Evolutionary conservation across 352 stramenopile species (phyloP), one percentile per base, ranked within the genome.

Genomic region (Blastocystis sp.): DNA sequence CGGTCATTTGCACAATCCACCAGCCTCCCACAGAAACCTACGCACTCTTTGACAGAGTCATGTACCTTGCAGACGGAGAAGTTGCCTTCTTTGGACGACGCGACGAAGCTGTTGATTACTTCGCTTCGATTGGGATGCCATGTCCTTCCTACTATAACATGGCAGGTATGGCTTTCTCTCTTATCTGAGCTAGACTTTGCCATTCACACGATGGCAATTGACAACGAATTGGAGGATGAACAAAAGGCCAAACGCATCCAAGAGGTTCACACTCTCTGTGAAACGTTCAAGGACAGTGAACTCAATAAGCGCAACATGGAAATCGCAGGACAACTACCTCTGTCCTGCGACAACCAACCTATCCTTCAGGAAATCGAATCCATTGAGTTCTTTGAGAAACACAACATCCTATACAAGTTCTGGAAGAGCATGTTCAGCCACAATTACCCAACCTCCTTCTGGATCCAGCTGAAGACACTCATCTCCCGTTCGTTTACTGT

Each of bases 1-100:
- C 73, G 7, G 73, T 84, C 29, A 36, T 84, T 9, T 84, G 73
- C 38, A 84, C 73, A 1, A 84, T 84, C 36, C 73, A 84, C 38
- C 73, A 84, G 40, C 73, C 73, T 27, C 73, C 73, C 18, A 73
- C 54, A 11, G 73, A 84, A 42, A 73, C 59, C 14, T 84, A 73
- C 56, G 38, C 49, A n/a, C 36, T 84, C 6, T 84, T 84, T 42
- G 73, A 84, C 36, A 32, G 46, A 7, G 67, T 78, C 4, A 78
- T 78, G 67, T 78, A 78, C 38, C 67, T 78, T 27, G 67, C 67
- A 24, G 67, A 78, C 38, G 67, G 67, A 27, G 67, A 78, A n/a
- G 67, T 78, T 29, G 67, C 67, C 9, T 78, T 57, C 34, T 78
- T 78, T 21, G 67, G 67, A 18, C 24, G 32, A 44, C 67, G 67